Conservation (phyloP, 2,329 filamentous ascomycete genomes). For the Phyllosticta capitalensis region DNA sequence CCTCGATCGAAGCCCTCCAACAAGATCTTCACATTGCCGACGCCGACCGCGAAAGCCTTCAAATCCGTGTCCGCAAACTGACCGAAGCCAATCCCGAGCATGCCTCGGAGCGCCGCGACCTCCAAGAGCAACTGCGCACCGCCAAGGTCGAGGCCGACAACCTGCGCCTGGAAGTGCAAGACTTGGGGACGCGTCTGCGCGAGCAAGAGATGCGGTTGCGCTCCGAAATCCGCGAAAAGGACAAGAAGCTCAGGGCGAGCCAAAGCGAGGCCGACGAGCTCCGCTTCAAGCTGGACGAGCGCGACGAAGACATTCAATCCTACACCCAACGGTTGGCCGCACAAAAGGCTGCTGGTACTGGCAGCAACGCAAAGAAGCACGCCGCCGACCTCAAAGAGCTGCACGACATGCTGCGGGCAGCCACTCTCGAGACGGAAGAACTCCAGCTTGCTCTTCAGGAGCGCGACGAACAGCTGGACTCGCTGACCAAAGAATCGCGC, state of each 20-base stretch:
- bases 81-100: conserved; percentile 38
- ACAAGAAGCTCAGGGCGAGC: conserved; percentile 33
- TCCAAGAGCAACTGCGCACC: conserved; percentile 52
- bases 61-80: conserved; percentile 46
- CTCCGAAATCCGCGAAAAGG: conserved; percentile 13
- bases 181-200: conserved; percentile 14
- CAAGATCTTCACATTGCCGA: conserved; percentile 28
- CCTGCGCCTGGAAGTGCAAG: conserved; percentile 18
- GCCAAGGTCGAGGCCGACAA: conserved; percentile 56
- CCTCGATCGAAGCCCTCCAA: conserved; percentile 26
- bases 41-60: conserved; percentile 31
- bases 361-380: conserved; percentile 15
- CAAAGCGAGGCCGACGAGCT: conserved; percentile 46
- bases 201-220: conserved; percentile 14
- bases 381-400: conserved; percentile 16
- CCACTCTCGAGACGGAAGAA: conserved; percentile 17
- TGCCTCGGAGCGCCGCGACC: conserved; percentile 44
- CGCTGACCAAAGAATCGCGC: conserved; percentile 12
- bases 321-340: conserved; percentile 18
- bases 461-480: conserved; percentile 13
- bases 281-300: conserved; percentile 56
- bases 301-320: conserved; percentile 43
- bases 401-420: conserved; percentile 14
- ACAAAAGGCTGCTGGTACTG: conserved; percentile 13
- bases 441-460: conserved; percentile 14